Evolutionary conservation across 306 rosid genomes (phyloP).

Genomic region (Lagenaria siceraria): DNA sequence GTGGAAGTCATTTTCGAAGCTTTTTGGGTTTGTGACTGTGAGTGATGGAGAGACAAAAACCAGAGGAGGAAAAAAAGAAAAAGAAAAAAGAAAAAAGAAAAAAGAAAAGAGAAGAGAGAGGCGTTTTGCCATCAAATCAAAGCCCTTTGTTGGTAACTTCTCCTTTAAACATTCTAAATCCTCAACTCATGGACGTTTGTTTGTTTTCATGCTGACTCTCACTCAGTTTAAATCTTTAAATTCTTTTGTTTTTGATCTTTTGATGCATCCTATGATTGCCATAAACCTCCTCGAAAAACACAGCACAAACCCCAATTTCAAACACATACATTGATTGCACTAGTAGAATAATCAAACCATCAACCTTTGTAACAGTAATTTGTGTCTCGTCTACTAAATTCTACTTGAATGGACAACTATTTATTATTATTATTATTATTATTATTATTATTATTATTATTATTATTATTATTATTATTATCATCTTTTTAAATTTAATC

Average conservation of each 20-base stretch:
- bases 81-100: conserved; percentile 1
- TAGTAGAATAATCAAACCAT: too few relatives aligned
- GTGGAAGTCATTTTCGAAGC: conserved; percentile 42
- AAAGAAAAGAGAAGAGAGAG: neutral
- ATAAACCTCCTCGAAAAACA: neutral
- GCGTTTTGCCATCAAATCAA: conserved; percentile 24
- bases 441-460: too few relatives aligned
- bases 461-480: too few relatives aligned
- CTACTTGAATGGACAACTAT: too few relatives aligned
- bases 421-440: too few relatives aligned
- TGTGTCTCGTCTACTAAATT: too few relatives aligned
- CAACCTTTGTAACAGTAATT: too few relatives aligned
- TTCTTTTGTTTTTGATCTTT: neutral
- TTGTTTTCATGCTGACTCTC: neutral
- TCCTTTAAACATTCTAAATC: conserved; percentile 37
- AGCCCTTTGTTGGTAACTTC: conserved; percentile 28
- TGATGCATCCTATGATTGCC: neutral
- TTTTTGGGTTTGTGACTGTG: conserved; percentile 4
- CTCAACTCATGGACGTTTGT: conserved; percentile 11
- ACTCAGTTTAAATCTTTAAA: neutral
- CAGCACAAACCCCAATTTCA: too few relatives aligned
- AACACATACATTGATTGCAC: too few relatives aligned
- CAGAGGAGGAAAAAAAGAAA: neutral
- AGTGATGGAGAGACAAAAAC: conserved; percentile 13
- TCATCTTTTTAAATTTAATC: too few relatives aligned